Conservation (phyloP, 768 basidiomycete genomes). For the Dacryopinax primogenitus region DNA sequence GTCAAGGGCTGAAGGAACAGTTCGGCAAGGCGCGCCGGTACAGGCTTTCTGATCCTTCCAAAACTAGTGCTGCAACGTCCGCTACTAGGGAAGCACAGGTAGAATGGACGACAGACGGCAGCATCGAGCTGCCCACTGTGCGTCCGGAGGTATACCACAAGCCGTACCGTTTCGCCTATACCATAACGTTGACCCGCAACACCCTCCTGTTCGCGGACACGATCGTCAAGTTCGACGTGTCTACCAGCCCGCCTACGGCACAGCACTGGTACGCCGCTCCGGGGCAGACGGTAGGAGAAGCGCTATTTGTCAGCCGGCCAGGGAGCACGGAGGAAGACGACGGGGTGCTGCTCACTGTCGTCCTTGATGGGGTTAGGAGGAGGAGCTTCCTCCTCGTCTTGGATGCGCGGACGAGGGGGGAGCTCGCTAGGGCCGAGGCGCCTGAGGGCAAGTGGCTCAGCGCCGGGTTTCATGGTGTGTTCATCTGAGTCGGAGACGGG, state of each 20-base stretch:
- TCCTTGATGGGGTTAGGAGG: not conserved
- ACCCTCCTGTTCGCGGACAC: not conserved
- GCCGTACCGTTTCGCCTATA: conserved; percentile 19
- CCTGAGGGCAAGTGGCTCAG: not conserved
- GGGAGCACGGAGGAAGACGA: not conserved
- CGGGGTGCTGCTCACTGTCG: not conserved
- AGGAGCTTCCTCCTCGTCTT: not conserved
- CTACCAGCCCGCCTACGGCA: not conserved
- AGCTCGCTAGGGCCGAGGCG: not conserved
- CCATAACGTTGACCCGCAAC: conserved; percentile 1
- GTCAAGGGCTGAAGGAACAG: conserved; percentile 19
- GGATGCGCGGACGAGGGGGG: not conserved
- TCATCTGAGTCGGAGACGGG: too few species aligned
- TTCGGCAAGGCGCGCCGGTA: conserved; percentile 25
- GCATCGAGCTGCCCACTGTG: conserved; percentile 29
- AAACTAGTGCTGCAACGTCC: conserved; percentile 15
- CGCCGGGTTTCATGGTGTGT: not conserved
- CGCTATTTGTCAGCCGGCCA: not conserved
- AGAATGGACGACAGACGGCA: conserved; percentile 14
- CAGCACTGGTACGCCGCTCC: not conserved
- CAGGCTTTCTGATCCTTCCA: conserved; percentile 23
- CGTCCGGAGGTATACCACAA: conserved; percentile 26
- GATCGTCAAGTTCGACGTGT: not conserved
- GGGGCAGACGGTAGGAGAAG: not conserved
- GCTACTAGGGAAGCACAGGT: conserved; percentile 18